phyloP scores from a whole-genome alignment of 495 filamentous ascomycete genomes.

The Penicillium diatomitis region DNA sequence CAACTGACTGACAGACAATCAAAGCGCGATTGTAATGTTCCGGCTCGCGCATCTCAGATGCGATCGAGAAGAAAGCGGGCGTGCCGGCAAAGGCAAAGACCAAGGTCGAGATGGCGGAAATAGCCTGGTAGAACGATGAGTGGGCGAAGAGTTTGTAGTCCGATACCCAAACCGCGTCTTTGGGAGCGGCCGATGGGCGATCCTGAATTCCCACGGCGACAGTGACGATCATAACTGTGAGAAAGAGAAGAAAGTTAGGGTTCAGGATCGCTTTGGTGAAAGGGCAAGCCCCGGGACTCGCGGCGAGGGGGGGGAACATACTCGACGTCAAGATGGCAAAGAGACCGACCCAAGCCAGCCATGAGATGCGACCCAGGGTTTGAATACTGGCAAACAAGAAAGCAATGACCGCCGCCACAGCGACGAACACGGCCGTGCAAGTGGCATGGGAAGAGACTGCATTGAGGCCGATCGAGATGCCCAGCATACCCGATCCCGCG shows the following conservation, averaged over 20 bases:
- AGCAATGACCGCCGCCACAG: conserved; percentile 24
- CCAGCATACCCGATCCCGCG: conserved; percentile 45
- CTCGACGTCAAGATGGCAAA: conserved; percentile 27
- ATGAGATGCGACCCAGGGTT: conserved; percentile 30
- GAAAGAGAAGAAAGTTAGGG: conserved; percentile 8
- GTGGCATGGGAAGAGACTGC: conserved; percentile 51
- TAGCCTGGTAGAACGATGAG: conserved; percentile 23
- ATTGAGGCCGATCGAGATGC: conserved; percentile 62
- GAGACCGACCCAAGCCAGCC: conserved; percentile 32
- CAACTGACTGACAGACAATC: conserved; percentile 27
- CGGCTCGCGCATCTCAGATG: conserved; percentile 65
- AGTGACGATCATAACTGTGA: conserved; percentile 59
- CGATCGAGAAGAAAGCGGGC: conserved; percentile 62
- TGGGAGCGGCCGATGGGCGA: conserved; percentile 27
- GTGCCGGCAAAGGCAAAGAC: conserved; percentile 56
- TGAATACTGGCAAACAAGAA: conserved; percentile 26
- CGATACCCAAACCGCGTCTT: conserved; percentile 18
- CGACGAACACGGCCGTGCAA: conserved; percentile 48
- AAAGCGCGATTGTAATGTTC: conserved; percentile 51
- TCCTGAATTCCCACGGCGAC: conserved; percentile 52
- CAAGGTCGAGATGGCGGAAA: conserved; percentile 60
- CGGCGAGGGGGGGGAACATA: conserved; percentile 21
- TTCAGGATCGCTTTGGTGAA: too few species aligned
- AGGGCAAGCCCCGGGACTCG: conserved; percentile 5
- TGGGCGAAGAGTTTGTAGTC: conserved; percentile 22